Evolutionary conservation across 371 early-diverging fungal genomes (phyloP), one percentile per base, ranked within the genome.

Genomic region (Lichtheimia corymbifera): DNA sequence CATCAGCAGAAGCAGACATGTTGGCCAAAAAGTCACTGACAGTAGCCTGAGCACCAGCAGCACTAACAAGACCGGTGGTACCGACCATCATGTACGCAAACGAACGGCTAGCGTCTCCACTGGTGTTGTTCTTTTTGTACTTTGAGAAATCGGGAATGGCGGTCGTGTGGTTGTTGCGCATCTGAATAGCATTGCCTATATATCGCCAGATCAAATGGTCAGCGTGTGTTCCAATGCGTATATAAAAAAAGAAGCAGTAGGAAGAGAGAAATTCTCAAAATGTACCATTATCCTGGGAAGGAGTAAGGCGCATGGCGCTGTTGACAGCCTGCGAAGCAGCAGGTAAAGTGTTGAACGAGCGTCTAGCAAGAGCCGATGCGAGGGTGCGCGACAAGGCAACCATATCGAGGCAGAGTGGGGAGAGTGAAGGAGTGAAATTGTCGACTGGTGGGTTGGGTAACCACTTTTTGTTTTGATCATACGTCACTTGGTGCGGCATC

Each of bases 11-110:
- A 50, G 98, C 96, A 44, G 94, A 84, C 90, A 97, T 84, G 83
- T 92, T 91, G 70, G 90, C 80, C 68, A 95, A 82, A 73, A 94
- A 94, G 65, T 95, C 95, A 59, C 87, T 86, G 55, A 97, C 97
- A 54, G 94, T 89, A 73, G 92, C 89, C 84, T 98, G 96, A 64
- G 95, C 94, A 54, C 91, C 92, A 20, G 89, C 85, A 55, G 97
- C 94, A 59, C 87, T 81, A 45, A 97, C 68, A 45, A 91, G 83
- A 60, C 95, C 93, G 53, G 93, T 91, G 50, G 93, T 83, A 44
- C 98, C 98, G 44, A 98, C 86, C 93, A 98, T 91, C 76, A 95
- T 88, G 83, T 98, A 98, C 58, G 96, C 83, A 72, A 93, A 91
- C 40, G 85, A 80, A 53, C 92, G 90, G 78, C 86, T 88, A 72